A percentile compares a stretch with the other conserved stretches of the same genome.
Evolutionary conservation across 306 rosid species (phyloP).

Genomic region (Cicer cuneatum): DNA sequence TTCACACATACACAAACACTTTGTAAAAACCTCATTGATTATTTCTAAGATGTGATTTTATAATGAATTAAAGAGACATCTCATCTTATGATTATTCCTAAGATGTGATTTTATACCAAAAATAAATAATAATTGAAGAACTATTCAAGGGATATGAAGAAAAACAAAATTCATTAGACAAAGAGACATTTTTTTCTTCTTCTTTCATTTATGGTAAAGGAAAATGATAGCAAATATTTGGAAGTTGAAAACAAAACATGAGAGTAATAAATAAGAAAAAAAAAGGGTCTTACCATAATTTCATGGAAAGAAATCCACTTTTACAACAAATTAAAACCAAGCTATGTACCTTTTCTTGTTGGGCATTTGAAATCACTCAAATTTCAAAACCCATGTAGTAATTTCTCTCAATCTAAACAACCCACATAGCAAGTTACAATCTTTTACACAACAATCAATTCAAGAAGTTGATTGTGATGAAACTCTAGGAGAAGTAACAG

Average conservation of each 20-base stretch:
- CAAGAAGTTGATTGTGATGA: slow-evolving; percentile 75
- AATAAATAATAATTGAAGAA: slow-evolving; percentile 8
- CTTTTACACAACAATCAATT: slow-evolving; percentile 12
- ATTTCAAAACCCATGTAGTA: slow-evolving; percentile 44
- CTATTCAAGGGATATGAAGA: slow-evolving; percentile 34
- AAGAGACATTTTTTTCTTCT: slow-evolving; percentile 15
- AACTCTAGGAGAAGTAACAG: slow-evolving; percentile 80
- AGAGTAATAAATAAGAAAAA: slow-evolving; percentile 37
- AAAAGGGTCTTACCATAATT: slow-evolving; percentile 44
- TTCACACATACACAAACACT: slow-evolving; percentile 26
- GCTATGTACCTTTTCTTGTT: slow-evolving; percentile 53
- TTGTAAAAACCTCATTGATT: slow-evolving; percentile 26
- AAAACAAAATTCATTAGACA: slow-evolving; percentile 34
- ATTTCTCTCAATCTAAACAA: slow-evolving; percentile 40
- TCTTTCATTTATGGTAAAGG: slow-evolving; percentile 43
- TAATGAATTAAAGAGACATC: slow-evolving; percentile 21
- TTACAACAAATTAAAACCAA: slow-evolving; percentile 58
- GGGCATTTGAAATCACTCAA: slow-evolving; percentile 38
- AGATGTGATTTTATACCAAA: slow-evolving; percentile 27
- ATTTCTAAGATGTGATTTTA: slow-evolving; percentile 21
- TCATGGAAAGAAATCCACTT: slow-evolving; percentile 52
- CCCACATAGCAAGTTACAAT: slow-evolving; percentile 39
- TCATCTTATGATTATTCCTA: slow-evolving; percentile 28
- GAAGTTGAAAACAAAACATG: slow-evolving; percentile 14
- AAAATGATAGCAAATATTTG: slow-evolving; percentile 28